Percentiles rank a stretch among this genome's conserved stretches.
Conservation (phyloP, 1,139 yeast genomes). For the Blastobotrys aristatus region DNA sequence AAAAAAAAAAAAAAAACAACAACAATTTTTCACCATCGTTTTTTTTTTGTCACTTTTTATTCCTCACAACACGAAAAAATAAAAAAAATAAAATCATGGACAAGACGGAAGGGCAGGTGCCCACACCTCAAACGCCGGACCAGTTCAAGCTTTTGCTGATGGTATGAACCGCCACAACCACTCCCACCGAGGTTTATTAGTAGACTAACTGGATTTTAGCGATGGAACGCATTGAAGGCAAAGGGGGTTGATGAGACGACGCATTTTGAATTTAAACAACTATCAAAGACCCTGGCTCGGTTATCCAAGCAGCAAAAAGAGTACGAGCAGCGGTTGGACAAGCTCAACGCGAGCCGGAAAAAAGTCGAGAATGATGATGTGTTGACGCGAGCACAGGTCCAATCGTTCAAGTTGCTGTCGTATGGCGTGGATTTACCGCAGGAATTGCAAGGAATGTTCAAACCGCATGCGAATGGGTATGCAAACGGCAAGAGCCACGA, state of each 20-base stretch:
- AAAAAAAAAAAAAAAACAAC: neutral
- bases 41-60: neutral
- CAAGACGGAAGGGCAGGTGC: constrained; percentile 13
- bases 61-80: neutral
- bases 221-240: constrained; percentile 38
- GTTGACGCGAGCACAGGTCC: constrained; percentile 59
- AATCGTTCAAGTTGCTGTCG: constrained; percentile 70
- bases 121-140: constrained; percentile 32
- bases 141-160: constrained; percentile 35
- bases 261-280: constrained; percentile 36
- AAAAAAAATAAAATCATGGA: neutral
- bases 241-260: constrained; percentile 33
- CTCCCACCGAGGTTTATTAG: constrained; percentile 16
- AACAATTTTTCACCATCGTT: neutral
- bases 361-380: constrained; percentile 28
- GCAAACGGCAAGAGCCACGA: neutral
- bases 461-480: neutral
- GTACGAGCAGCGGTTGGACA: constrained; percentile 33
- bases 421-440: constrained; percentile 73
- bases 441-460: constrained; percentile 34
- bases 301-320: constrained; percentile 36
- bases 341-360: constrained; percentile 11
- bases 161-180: too few relatives aligned
- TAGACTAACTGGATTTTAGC: neutral
- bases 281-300: constrained; percentile 31